phyloP scores from a whole-genome alignment of 345 rosid genomes.

The Raphanus sativus region DNA sequence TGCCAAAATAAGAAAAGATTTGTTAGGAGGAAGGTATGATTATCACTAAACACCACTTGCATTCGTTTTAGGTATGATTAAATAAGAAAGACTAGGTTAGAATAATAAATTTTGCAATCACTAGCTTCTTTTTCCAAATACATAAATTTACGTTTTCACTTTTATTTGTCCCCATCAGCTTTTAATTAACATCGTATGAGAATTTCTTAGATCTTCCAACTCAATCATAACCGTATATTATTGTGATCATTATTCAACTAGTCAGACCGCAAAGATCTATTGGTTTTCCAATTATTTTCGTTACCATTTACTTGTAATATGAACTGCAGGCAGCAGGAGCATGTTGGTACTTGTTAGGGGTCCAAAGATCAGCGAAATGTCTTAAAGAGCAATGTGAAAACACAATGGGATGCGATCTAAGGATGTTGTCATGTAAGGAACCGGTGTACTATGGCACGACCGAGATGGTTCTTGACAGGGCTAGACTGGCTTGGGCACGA shows the following conservation, averaged over 20 bases:
- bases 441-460: conserved; percentile 77
- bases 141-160: conserved; percentile 2
- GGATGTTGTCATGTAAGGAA: conserved; percentile 63
- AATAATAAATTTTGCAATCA: conserved; percentile 17
- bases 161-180: not conserved
- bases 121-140: conserved; percentile 3
- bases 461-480: conserved; percentile 46
- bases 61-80: conserved; percentile 13
- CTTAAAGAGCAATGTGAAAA: conserved; percentile 69
- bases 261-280: not conserved
- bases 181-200: not conserved
- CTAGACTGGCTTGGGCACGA: conserved; percentile 64
- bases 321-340: conserved; percentile 85
- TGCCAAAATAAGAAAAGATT: conserved; percentile 35
- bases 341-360: conserved; percentile 94
- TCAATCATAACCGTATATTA: not conserved
- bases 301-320: not conserved
- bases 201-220: conserved; percentile 13
- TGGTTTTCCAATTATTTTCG: not conserved
- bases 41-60: conserved; percentile 5
- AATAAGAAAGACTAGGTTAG: not conserved
- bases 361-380: conserved; percentile 82
- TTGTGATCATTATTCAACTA: not conserved
- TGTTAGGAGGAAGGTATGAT: conserved; percentile 42
- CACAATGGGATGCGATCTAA: conserved; percentile 47